Conservation (phyloP, 352 stramenopile genomes). For the Blastocystis hominis region DNA sequence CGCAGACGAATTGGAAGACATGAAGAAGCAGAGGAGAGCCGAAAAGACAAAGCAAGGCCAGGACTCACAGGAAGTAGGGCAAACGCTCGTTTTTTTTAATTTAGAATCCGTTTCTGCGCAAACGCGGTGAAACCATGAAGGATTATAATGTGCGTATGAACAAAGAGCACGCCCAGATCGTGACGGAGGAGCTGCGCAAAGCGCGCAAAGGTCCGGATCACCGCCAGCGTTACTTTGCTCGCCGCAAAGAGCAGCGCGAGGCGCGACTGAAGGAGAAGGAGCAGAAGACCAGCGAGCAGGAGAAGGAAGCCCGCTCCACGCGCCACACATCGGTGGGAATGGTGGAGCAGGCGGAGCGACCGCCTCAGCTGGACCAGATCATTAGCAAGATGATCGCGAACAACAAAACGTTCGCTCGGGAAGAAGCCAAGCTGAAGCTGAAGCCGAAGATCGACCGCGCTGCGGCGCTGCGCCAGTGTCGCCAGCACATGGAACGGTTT, state of each 20-base stretch:
- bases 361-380: constrained; percentile 28
- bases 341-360: constrained; percentile 9
- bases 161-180: neutral
- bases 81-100: neutral
- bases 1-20: constrained; percentile 22
- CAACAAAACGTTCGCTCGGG: neutral
- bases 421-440: neutral
- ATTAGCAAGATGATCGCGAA: constrained; percentile 36
- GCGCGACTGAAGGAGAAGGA: neutral
- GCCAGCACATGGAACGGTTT: constrained; percentile 18
- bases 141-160: constrained; percentile 27
- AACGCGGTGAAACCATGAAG: neutral
- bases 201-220: neutral
- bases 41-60: neutral
- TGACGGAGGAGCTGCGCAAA: neutral
- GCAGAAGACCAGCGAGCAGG: neutral
- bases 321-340: neutral
- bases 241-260: neutral
- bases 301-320: neutral
- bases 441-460: constrained; percentile 1
- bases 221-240: neutral
- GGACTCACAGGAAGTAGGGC: neutral
- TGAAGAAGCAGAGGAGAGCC: constrained; percentile 1
- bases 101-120: neutral
- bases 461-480: neutral